Percentiles rank a stretch among this genome's conserved stretches.
phyloP scores from a whole-genome alignment of 2,329 filamentous ascomycete genomes.

The Thielaviopsis musarum region DNA sequence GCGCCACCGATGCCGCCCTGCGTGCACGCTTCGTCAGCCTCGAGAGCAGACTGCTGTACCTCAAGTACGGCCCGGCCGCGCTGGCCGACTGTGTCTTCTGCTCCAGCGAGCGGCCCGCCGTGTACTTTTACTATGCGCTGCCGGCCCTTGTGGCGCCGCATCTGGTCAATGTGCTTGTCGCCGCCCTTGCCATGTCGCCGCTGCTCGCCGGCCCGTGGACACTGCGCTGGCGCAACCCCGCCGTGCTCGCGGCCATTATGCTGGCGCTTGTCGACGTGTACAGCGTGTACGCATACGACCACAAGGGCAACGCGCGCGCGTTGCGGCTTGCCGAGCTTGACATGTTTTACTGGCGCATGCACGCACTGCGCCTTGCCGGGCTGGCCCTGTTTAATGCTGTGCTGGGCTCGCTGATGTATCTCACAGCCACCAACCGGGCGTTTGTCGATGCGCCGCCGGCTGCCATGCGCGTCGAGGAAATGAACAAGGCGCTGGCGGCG shows the following conservation, averaged over 20 bases:
- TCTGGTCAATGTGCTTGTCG: constrained; percentile 53
- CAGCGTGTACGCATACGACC: constrained; percentile 45
- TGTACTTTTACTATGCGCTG: constrained; percentile 67
- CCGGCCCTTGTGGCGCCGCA: constrained; percentile 63
- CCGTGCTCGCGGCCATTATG: constrained; percentile 44
- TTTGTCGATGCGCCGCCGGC: constrained; percentile 46
- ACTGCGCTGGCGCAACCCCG: constrained; percentile 50
- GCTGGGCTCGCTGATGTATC: constrained; percentile 51
- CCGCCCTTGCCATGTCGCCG: constrained; percentile 59
- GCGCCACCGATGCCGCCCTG: constrained; percentile 44
- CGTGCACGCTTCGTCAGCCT: constrained; percentile 50
- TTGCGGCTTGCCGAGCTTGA: constrained; percentile 47
- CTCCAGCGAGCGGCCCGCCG: constrained; percentile 46
- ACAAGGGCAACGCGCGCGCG: constrained; percentile 45
- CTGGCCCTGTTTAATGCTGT: constrained; percentile 48
- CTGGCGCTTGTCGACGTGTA: constrained; percentile 51
- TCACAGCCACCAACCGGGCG: constrained; percentile 64
- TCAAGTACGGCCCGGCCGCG: constrained; percentile 62
- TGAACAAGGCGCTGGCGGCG: constrained; percentile 37
- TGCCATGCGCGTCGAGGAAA: constrained; percentile 48
- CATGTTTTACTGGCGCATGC: constrained; percentile 54
- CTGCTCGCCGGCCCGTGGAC: constrained; percentile 46
- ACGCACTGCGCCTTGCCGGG: constrained; percentile 42
- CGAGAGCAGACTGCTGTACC: constrained; percentile 63
- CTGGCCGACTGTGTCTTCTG: constrained; percentile 72